Base-by-base conservation (phyloP, 306 rosid genomes). In the Cucumis sativus region DNA sequence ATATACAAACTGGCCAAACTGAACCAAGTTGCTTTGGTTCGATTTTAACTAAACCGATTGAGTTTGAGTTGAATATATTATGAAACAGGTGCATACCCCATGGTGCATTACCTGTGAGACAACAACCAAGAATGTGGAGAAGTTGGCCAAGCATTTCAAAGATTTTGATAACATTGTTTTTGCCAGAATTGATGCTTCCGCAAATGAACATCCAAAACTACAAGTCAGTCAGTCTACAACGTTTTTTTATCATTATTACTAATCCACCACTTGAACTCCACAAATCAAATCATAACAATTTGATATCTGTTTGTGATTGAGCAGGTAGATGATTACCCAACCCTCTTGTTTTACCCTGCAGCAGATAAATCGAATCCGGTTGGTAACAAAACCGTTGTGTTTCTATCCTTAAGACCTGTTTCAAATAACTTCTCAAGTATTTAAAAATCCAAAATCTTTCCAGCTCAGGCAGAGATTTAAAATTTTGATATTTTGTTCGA, bases 61-160 rank as follows among this genome's bases (percentile, higher is more conserved):
- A 33, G 37, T 30, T 15, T 63, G n/a, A 11, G 65, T 23, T 76
- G 7, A 13, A 21, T 13, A 59, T 67, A 66, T 78, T 79, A 30
- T 77, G 83, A 81, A 45, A 84, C 84, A 95, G 99, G 97, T 95
- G 57, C 84, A 80, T 65, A 83, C 99, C 16, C 97, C 99, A 40
- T 92, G 99, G 99, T 95, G 99, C 83, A 79, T 86, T 79, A 87
- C 77, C 75, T 95, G 99, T 63, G 97, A 95, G 83, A 79, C 89
- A 75, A 92, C 84, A 25, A 89, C 80, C 85, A 92, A 92, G 84
- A 95, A 91, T 6, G 92, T 95, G 9, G 91, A 92, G 83, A 95
- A 88, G 84, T 84, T 95, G 88, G 93, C 97, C 15, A 91, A 92
- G 86, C 98, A 92, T 85, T 91, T 91, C 95, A 92, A 88, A 84